phyloP scores from a whole-genome alignment of 73 alveolate species.

The Paramecium octaurelia region DNA sequence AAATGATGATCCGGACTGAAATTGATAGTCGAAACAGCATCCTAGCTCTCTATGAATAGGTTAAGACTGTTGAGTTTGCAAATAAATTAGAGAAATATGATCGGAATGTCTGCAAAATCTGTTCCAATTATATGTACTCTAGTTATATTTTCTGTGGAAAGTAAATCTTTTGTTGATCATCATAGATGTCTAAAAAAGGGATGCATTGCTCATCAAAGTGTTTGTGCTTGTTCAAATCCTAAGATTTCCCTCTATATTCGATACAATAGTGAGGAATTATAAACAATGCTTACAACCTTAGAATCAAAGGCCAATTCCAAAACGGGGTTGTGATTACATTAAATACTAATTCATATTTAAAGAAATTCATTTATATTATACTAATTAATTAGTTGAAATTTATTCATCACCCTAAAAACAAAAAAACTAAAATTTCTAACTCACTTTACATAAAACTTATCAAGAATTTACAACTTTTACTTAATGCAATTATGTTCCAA shows the following conservation, averaged over 20 bases:
- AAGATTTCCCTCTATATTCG: conserved; percentile 40
- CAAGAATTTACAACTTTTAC: background rate
- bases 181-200: conserved; percentile 53
- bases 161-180: background rate
- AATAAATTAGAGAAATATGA: conserved; percentile 56
- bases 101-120: conserved; percentile 57
- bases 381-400: background rate
- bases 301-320: background rate
- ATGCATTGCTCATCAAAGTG: conserved; percentile 45
- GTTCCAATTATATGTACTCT: conserved; percentile 29
- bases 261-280: conserved; percentile 46
- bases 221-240: conserved; percentile 42
- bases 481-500: background rate
- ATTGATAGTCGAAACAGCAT: background rate
- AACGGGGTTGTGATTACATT: background rate
- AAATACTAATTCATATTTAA: background rate
- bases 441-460: background rate
- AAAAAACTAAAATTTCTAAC: background rate
- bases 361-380: background rate
- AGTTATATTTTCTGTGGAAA: conserved; percentile 55
- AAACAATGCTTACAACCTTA: background rate
- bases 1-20: background rate
- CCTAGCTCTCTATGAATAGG: conserved; percentile 12
- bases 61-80: conserved; percentile 29
- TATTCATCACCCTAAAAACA: background rate